Conservation (phyloP, 2,329 filamentous ascomycete genomes). For the Trichoderma sp. region DNA sequence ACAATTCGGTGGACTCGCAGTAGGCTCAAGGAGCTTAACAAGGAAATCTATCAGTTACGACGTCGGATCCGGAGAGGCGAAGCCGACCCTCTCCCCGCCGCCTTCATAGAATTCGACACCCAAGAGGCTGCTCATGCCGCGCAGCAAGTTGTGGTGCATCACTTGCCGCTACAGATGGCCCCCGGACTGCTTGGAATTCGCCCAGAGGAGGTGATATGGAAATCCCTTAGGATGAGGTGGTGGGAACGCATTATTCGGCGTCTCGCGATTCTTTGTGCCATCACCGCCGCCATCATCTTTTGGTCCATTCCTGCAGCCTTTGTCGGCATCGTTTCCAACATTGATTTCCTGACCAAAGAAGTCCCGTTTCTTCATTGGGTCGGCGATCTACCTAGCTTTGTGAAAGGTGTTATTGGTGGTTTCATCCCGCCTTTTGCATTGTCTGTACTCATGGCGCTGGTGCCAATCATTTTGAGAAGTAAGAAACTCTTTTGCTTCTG, state of each 20-base stretch:
- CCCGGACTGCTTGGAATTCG: conserved; percentile 83
- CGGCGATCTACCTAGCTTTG: conserved; percentile 66
- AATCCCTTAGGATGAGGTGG: conserved; percentile 80
- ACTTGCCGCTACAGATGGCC: conserved; percentile 83
- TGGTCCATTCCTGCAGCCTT: conserved; percentile 77
- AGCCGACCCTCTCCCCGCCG: conserved; percentile 69
- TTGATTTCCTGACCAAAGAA: conserved; percentile 68
- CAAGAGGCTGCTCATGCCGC: conserved; percentile 85
- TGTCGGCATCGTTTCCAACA: conserved; percentile 85
- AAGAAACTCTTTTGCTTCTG: conserved; percentile 26
- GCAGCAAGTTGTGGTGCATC: conserved; percentile 84
- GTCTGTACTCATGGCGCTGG: conserved; percentile 81
- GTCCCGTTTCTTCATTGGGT: conserved; percentile 76
- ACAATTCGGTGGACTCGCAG: conserved; percentile 87
- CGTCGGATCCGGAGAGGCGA: conserved; percentile 74
- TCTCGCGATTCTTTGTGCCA: conserved; percentile 70
- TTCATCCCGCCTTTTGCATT: conserved; percentile 80
- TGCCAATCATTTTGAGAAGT: conserved; percentile 78
- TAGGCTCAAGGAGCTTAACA: conserved; percentile 46
- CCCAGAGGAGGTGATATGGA: conserved; percentile 86
- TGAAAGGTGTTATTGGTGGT: conserved; percentile 82
- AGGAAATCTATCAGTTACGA: conserved; percentile 64
- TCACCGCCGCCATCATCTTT: conserved; percentile 81
- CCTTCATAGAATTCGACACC: conserved; percentile 87
- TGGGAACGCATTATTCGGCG: conserved; percentile 80